phyloP scores from a whole-genome alignment of 2,329 filamentous ascomycete species.

The Colletotrichum phormii region DNA sequence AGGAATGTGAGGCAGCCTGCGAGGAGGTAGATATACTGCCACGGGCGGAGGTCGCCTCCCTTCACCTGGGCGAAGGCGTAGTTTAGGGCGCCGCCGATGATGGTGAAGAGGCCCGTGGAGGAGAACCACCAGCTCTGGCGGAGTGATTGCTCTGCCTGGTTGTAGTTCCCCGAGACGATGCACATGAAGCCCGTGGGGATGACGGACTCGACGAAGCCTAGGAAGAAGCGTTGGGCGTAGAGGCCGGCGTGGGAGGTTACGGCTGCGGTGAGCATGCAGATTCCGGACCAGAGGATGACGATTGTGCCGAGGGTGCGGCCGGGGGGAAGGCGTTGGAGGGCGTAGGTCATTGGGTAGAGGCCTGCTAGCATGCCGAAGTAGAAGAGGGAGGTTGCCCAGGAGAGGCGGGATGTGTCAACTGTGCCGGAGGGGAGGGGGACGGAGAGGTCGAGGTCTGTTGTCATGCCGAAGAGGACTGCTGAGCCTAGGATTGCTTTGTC shows the following conservation, averaged over 20 bases:
- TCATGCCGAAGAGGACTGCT: slow-evolving; percentile 82
- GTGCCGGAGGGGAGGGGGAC: slow-evolving; percentile 58
- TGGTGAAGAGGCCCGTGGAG: slow-evolving; percentile 67
- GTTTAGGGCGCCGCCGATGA: slow-evolving; percentile 73
- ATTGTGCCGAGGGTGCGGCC: slow-evolving; percentile 72
- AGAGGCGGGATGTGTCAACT: slow-evolving; percentile 73
- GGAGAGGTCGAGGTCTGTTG: slow-evolving; percentile 71
- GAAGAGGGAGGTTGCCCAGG: slow-evolving; percentile 83
- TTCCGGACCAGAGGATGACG: slow-evolving; percentile 73
- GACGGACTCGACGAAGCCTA: slow-evolving; percentile 71
- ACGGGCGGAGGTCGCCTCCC: slow-evolving; percentile 64
- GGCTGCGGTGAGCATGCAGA: slow-evolving; percentile 77
- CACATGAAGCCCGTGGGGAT: slow-evolving; percentile 76
- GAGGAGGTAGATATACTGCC: slow-evolving; percentile 79
- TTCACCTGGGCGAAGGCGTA: slow-evolving; percentile 75
- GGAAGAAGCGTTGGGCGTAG: slow-evolving; percentile 74
- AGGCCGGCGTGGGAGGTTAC: slow-evolving; percentile 73
- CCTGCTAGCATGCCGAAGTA: slow-evolving; percentile 85
- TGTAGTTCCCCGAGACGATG: slow-evolving; percentile 72
- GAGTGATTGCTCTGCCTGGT: slow-evolving; percentile 72
- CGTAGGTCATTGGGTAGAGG: slow-evolving; percentile 78
- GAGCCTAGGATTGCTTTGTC: slow-evolving; percentile 78
- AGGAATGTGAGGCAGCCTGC: slow-evolving; percentile 72
- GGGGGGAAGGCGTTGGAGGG: slow-evolving; percentile 75
- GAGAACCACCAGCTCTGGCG: slow-evolving; percentile 78